A percentile compares a stretch with the other conserved stretches of the same genome.
phyloP scores from a whole-genome alignment of 2,329 filamentous ascomycete genomes.

The Trichoderma hamatum region DNA sequence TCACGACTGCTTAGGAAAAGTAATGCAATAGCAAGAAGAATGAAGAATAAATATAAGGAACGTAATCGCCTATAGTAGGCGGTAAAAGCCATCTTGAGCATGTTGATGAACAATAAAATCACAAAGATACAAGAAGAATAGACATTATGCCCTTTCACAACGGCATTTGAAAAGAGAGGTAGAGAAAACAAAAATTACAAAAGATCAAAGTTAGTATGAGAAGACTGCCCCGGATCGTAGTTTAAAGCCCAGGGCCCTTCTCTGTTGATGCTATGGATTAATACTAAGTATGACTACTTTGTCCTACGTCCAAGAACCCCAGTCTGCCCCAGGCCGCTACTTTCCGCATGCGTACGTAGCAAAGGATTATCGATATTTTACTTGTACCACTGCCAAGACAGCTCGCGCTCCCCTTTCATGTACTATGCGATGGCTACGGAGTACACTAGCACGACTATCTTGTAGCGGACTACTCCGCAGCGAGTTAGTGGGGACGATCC shows the following conservation, averaged over 20 bases:
- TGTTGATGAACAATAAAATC: constrained; percentile 12
- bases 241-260: constrained; percentile 3
- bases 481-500: constrained; percentile 14
- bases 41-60: constrained; percentile 17
- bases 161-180: not conserved
- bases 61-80: constrained; percentile 23
- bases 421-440: not conserved
- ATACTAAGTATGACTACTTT: not conserved
- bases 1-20: constrained; percentile 21
- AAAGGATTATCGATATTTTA: constrained; percentile 13
- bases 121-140: constrained; percentile 13
- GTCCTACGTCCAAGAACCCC: not conserved
- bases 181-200: not conserved
- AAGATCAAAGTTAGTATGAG: constrained; percentile 14
- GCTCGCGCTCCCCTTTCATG: not conserved
- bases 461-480: constrained; percentile 7
- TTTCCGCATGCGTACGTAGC: constrained; percentile 1
- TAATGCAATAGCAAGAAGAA: constrained; percentile 22
- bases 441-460: not conserved
- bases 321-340: not conserved
- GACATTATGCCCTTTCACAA: constrained; percentile 15
- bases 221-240: not conserved
- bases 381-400: not conserved
- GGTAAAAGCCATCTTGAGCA: constrained; percentile 22
- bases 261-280: not conserved